A percentile compares a stretch with the other conserved stretches of the same genome.
Evolutionary conservation across 495 filamentous ascomycete genomes (phyloP).

Genomic region (Penicillium bialowiezense): DNA sequence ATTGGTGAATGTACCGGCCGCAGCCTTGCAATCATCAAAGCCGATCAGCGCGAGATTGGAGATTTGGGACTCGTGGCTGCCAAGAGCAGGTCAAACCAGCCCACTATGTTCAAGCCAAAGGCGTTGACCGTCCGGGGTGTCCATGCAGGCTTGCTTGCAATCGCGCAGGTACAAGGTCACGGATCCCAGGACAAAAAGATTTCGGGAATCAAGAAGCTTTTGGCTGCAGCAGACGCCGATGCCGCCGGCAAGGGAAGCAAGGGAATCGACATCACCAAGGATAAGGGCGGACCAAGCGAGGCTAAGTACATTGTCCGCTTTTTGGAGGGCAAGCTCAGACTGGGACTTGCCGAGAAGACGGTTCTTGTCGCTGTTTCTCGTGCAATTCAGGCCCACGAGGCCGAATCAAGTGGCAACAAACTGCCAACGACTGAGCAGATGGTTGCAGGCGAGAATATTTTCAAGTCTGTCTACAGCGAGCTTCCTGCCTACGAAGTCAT

Average conservation of each 20-base stretch:
- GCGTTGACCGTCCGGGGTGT: conserved; percentile 82
- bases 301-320: conserved; percentile 92
- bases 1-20: conserved; percentile 93
- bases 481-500: conserved; percentile 95
- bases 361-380: conserved; percentile 86
- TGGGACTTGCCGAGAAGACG: conserved; percentile 89
- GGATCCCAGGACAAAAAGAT: conserved; percentile 89
- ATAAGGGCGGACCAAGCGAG: conserved; percentile 92
- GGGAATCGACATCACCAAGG: conserved; percentile 79
- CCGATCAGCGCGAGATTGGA: conserved; percentile 92
- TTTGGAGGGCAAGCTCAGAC: conserved; percentile 86
- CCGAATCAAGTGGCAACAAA: conserved; percentile 61
- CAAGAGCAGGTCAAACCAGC: conserved; percentile 89
- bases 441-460: conserved; percentile 74
- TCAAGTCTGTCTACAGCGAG: conserved; percentile 93
- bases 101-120: conserved; percentile 97
- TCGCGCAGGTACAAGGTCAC: conserved; percentile 82
- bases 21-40: conserved; percentile 80
- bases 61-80: conserved; percentile 93
- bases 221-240: conserved; percentile 78
- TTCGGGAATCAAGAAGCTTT: conserved; percentile 88
- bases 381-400: conserved; percentile 80
- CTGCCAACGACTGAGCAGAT: conserved; percentile 69
- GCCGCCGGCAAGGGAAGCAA: conserved; percentile 63
- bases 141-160: conserved; percentile 81